Evolutionary conservation across 1,284 basidiomycete genomes (phyloP).

Genomic region (Stygiomarasmius scandens): DNA sequence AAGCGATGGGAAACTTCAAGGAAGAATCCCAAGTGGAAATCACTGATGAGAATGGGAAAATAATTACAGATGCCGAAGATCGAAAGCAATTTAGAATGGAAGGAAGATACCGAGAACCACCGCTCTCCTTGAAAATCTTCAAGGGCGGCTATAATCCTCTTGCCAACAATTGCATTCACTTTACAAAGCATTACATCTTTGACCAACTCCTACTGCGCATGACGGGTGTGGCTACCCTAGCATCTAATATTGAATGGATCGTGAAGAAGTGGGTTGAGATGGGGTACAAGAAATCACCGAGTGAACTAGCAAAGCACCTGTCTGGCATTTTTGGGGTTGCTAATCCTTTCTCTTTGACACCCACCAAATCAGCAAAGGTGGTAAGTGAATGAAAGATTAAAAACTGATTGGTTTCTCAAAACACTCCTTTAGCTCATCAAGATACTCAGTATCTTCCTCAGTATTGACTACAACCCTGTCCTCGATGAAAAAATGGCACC

Average conservation of each 20-base stretch:
- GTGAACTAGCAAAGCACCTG: no score
- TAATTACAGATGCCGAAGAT: constrained; percentile 11
- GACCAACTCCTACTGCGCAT: no score
- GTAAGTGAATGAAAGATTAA: constrained; percentile 4
- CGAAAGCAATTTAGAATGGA: constrained; percentile 16
- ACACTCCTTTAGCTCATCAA: constrained; percentile 12
- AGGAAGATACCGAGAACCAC: constrained; percentile 12
- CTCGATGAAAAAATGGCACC: constrained; percentile 8
- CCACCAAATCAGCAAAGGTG: constrained; percentile 13
- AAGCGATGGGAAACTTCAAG: constrained; percentile 14
- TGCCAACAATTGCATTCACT: constrained; percentile 19
- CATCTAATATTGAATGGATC: no score
- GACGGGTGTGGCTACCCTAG: no score
- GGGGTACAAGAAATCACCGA: no score
- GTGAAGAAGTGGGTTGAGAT: no score
- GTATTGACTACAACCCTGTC: constrained; percentile 13
- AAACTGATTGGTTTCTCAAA: not conserved
- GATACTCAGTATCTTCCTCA: constrained; percentile 16
- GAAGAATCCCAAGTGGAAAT: constrained; percentile 15
- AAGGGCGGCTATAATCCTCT: constrained; percentile 16
- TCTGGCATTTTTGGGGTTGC: constrained; percentile 8
- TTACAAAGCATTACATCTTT: constrained; percentile 14
- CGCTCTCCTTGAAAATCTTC: constrained; percentile 8
- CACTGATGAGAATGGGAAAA: constrained; percentile 14
- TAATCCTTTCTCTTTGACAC: constrained; percentile 15